Evolutionary conservation across 2,329 filamentous ascomycete species (phyloP), one percentile per base, ranked within the genome.

Genomic region (Aspergillus texensis): DNA sequence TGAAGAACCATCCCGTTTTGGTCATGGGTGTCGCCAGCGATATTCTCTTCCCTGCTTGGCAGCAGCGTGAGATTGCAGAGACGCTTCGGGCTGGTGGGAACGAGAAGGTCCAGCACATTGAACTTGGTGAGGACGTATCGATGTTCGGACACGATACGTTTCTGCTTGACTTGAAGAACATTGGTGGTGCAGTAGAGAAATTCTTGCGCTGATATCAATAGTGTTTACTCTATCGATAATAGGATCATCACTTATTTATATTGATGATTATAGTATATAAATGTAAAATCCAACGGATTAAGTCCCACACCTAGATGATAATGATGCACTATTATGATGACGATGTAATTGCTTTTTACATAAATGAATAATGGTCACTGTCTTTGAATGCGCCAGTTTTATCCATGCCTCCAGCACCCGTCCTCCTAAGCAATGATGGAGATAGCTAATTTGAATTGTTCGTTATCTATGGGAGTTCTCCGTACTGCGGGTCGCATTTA

Each of bases 111-210:
- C 90, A 89, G 52, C 93, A 99, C 78, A 86, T 95, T 16, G 95
- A 99, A 81, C 82, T 99, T 57, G 95, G 94, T 39, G 93, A 98
- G 80, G 93, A 98, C 80, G 88, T 95, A 78, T 97, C 93, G 72
- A 80, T 96, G 71, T 99, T 99, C 76, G 95, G 95, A 0, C 95
- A 99, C 74, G 95, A 99, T 75, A 98, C 94, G 0, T 99, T 99
- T 76, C 79, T 99, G 73, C 81, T 99, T 50, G 95, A 99, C 79
- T 80, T 98, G 62, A 89, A 97, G 80, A 91, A 97, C 70, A 92
- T 99, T 57, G 95, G 95, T 4, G 93, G 93, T 0, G 91, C 89
- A 57, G 81, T 99, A 54, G 89, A 88, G 71, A 86, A 86, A 70
- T 99, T 99, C 77, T 77, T 99, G 70, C 48, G 28, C 28, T 52